phyloP scores from a whole-genome alignment of 805 yeast species.

The Kodamaea laetipori region DNA sequence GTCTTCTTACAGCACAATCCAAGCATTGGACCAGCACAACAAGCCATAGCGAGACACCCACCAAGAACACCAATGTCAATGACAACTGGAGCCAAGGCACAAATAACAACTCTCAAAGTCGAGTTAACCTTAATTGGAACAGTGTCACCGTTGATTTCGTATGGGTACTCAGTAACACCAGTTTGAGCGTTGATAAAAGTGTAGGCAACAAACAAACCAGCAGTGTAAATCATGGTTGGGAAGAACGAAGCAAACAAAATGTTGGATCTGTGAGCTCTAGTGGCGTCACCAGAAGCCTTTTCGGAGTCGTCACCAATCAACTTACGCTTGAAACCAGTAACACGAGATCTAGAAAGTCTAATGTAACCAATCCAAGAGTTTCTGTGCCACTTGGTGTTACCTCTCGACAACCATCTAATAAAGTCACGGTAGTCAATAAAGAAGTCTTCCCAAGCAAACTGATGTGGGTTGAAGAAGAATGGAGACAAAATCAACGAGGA shows the following conservation, averaged over 20 bases:
- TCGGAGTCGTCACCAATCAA: constrained; percentile 67
- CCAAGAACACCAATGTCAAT: constrained; percentile 84
- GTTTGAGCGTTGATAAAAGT: constrained; percentile 85
- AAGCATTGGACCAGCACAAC: constrained; percentile 96
- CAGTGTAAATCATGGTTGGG: constrained; percentile 69
- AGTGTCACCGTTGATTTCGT: constrained; percentile 31
- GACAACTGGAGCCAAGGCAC: constrained; percentile 88
- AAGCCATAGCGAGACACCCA: constrained; percentile 78
- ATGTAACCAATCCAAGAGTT: constrained; percentile 87
- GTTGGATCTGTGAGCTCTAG: constrained; percentile 78
- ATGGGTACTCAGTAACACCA: constrained; percentile 58
- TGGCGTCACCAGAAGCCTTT: constrained; percentile 65
- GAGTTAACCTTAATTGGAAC: constrained; percentile 62
- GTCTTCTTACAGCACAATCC: constrained; percentile 96
- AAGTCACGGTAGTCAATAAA: constrained; percentile 94
- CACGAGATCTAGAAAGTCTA: constrained; percentile 78
- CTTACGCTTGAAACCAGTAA: constrained; percentile 88
- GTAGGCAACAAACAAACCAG: constrained; percentile 73
- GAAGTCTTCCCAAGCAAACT: constrained; percentile 94
- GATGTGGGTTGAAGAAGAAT: constrained; percentile 95
- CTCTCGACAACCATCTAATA: constrained; percentile 88
- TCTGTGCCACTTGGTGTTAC: constrained; percentile 86
- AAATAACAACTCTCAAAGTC: constrained; percentile 67
- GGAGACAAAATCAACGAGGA: constrained; percentile 90
- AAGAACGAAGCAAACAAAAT: constrained; percentile 78